Percentiles rank a stretch among this genome's conserved stretches.
These are phyloP conservation scores for Gymnopilus junonius DNA, from an alignment of 768 basidiomycete species.

Conservation along the genomic window DNA sequence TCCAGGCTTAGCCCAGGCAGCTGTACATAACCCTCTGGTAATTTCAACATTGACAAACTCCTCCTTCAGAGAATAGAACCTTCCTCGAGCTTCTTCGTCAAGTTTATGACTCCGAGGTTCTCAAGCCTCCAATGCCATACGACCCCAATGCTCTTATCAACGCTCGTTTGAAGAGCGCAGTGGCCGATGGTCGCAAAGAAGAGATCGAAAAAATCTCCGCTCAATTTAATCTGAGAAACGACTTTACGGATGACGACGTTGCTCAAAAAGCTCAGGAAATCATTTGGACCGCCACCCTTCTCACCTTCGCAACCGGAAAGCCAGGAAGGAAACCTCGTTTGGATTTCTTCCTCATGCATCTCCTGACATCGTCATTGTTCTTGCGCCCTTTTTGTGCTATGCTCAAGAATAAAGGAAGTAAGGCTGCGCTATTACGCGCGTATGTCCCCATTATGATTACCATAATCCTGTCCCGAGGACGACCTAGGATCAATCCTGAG, in stretches of 20 bases:
- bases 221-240: constrained; percentile 40
- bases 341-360: constrained; percentile 65
- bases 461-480: constrained; percentile 41
- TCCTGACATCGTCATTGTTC: constrained; percentile 57
- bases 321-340: constrained; percentile 51
- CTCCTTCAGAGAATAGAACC: constrained; percentile 32
- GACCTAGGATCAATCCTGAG: constrained; percentile 53
- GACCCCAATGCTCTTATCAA: constrained; percentile 46
- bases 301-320: constrained; percentile 51
- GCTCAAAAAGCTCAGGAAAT: constrained; percentile 52
- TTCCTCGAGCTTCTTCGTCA: constrained; percentile 55
- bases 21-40: constrained; percentile 39
- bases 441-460: constrained; percentile 44
- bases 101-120: constrained; percentile 50
- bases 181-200: constrained; percentile 41
- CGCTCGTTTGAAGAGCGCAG: constrained; percentile 36
- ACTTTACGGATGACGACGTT: constrained; percentile 36
- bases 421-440: constrained; percentile 49
- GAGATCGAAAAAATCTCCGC: constrained; percentile 51
- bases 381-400: constrained; percentile 44
- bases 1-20: constrained; percentile 55
- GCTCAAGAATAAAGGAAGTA: constrained; percentile 37
- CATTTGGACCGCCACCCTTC: constrained; percentile 50
- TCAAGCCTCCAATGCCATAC: constrained; percentile 57
- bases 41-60: constrained; percentile 36